Evolutionary conservation across 371 early-diverging fungal genomes (phyloP).

Genomic region (Dichotomocladium elegans): DNA sequence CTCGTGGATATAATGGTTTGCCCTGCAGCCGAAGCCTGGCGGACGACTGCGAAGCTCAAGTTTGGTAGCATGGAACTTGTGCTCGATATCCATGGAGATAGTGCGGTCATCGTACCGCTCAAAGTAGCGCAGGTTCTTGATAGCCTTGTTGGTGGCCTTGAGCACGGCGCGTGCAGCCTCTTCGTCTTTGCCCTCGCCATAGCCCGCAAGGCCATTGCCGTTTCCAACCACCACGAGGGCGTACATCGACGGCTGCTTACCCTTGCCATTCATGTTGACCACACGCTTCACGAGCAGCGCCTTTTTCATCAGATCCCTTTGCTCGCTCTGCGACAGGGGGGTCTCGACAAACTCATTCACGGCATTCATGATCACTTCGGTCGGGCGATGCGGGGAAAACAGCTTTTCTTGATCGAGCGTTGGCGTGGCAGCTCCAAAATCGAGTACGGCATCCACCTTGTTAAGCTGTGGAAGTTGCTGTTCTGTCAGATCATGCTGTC

Average conservation of each 20-base stretch:
- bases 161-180: conserved; percentile 80
- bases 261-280: conserved; percentile 83
- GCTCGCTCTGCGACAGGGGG: conserved; percentile 26
- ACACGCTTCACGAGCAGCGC: conserved; percentile 75
- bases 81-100: conserved; percentile 83
- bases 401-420: conserved; percentile 34
- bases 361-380: conserved; percentile 35
- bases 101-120: conserved; percentile 94
- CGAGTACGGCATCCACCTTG: conserved; percentile 42
- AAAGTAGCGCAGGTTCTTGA: conserved; percentile 80
- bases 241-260: conserved; percentile 81
- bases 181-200: conserved; percentile 88
- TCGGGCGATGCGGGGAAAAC: conserved; percentile 36
- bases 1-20: conserved; percentile 93
- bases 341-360: conserved; percentile 40
- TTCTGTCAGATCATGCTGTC: conserved; percentile 21
- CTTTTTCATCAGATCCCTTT: conserved; percentile 61
- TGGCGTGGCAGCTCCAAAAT: conserved; percentile 19
- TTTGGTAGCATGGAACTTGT: conserved; percentile 87
- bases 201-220: conserved; percentile 91
- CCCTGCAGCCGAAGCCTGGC: conserved; percentile 93
- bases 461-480: conserved; percentile 34
- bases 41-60: conserved; percentile 83
- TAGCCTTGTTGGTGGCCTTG: conserved; percentile 88
- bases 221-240: conserved; percentile 96